Evolutionary conservation across 805 yeast genomes (phyloP).

Genomic region (Kodamaea kaohsiungensis): DNA sequence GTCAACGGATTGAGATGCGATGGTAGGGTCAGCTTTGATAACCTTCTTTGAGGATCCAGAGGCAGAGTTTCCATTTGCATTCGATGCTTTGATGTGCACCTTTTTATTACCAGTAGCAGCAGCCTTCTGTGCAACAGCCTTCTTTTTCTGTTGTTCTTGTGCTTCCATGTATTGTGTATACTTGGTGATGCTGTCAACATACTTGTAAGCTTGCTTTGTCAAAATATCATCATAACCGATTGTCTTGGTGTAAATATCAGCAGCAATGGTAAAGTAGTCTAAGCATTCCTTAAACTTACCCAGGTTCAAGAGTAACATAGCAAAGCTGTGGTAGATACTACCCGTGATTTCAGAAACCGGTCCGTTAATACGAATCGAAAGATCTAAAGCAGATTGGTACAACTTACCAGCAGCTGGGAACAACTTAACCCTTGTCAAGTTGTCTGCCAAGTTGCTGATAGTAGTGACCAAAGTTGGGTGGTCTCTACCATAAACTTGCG

Average conservation of each 20-base stretch:
- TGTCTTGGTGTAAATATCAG: slow-evolving; percentile 52
- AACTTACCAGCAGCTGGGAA: slow-evolving; percentile 51
- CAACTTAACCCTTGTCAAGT: slow-evolving; percentile 56
- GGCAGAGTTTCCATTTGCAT: slow-evolving; percentile 12
- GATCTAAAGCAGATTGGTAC: slow-evolving; percentile 51
- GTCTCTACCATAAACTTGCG: slow-evolving; percentile 53
- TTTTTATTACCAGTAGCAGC: slow-evolving; percentile 24
- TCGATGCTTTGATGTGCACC: slow-evolving; percentile 17
- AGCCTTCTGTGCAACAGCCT: slow-evolving; percentile 24
- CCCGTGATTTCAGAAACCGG: slow-evolving; percentile 62
- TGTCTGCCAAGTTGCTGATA: slow-evolving; percentile 58
- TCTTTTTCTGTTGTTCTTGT: slow-evolving; percentile 29
- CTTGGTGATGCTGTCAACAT: slow-evolving; percentile 58
- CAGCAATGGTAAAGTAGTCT: slow-evolving; percentile 56
- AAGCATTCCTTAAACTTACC: slow-evolving; percentile 58
- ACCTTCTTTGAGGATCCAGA: slow-evolving; percentile 12
- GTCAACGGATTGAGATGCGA: slow-evolving; percentile 67
- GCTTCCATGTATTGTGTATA: slow-evolving; percentile 47
- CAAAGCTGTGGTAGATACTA: slow-evolving; percentile 61
- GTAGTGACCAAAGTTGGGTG: slow-evolving; percentile 75
- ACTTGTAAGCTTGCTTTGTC: slow-evolving; percentile 66
- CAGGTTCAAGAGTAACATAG: slow-evolving; percentile 50
- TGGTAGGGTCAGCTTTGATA: slow-evolving; percentile 46
- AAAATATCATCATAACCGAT: slow-evolving; percentile 69
- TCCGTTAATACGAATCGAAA: slow-evolving; percentile 57